Evolutionary conservation across 768 basidiomycete species (phyloP).

Genomic region (Tricholoma flavovirens): DNA sequence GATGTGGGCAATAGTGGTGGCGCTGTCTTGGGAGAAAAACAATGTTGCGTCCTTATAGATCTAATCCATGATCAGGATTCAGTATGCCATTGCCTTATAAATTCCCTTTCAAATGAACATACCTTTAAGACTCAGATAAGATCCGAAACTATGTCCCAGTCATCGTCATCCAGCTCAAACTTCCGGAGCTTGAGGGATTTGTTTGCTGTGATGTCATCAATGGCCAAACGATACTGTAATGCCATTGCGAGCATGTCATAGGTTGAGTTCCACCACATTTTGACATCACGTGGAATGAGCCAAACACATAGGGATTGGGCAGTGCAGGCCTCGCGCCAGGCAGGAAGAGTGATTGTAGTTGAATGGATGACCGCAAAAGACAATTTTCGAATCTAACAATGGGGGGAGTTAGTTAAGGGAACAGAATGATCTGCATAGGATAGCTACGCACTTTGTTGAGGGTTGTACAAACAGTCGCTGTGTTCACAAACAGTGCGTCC

Average conservation of each 20-base stretch:
- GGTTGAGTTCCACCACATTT: too few relatives aligned
- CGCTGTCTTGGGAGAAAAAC: too few relatives aligned
- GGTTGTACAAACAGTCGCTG: slow-evolving; percentile 14
- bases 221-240: slow-evolving; percentile 17
- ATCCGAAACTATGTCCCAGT: too few relatives aligned
- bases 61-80: too few relatives aligned
- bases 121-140: too few relatives aligned
- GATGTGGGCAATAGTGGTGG: too few relatives aligned
- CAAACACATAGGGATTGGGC: not conserved
- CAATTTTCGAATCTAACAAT: not conserved
- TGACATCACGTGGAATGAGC: too few relatives aligned
- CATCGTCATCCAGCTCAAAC: too few relatives aligned
- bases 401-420: not conserved
- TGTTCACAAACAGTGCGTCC: slow-evolving; percentile 6
- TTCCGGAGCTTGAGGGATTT: too few relatives aligned
- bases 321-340: slow-evolving; percentile 2
- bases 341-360: slow-evolving; percentile 7
- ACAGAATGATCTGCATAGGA: not conserved
- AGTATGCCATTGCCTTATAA: not conserved
- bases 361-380: slow-evolving; percentile 5
- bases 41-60: too few relatives aligned
- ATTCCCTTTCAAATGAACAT: not conserved
- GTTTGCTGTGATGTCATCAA: slow-evolving; percentile 19
- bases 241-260: too few relatives aligned
- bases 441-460: slow-evolving; percentile 26